phyloP scores from a whole-genome alignment of 176 grass and related monocot genomes.

The Poa annua region DNA sequence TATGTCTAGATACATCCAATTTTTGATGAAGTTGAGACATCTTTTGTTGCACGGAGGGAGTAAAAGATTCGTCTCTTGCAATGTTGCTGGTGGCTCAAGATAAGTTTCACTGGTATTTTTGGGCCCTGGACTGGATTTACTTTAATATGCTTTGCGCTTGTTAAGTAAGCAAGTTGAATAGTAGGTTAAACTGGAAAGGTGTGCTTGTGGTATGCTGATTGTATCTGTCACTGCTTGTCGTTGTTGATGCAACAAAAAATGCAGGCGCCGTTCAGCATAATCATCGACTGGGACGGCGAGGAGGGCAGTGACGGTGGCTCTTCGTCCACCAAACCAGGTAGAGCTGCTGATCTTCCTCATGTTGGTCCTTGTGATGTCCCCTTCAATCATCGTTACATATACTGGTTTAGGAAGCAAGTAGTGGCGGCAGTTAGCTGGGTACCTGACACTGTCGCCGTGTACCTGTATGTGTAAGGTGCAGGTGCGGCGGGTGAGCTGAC shows the following conservation, averaged over 20 bases:
- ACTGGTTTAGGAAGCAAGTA: no score
- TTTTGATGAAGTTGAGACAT: no score
- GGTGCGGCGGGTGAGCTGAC: slow-evolving; percentile 30
- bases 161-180: neutral
- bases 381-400: no score
- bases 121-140: neutral
- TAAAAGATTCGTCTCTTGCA: neutral
- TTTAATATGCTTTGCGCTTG: neutral
- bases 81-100: neutral
- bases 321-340: slow-evolving; percentile 52
- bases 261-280: slow-evolving; percentile 44
- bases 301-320: slow-evolving; percentile 27
- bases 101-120: neutral
- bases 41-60: no score
- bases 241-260: neutral
- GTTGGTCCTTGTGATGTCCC: no score
- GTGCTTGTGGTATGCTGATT: slow-evolving; percentile 3
- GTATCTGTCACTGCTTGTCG: neutral
- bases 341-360: neutral
- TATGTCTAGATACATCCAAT: no score
- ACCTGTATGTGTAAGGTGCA: slow-evolving; percentile 7
- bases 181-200: no score
- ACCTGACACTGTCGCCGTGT: neutral
- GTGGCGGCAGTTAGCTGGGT: no score
- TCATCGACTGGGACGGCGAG: slow-evolving; percentile 62